Percentiles rank a stretch among this genome's conserved stretches.
Evolutionary conservation across 192 early-diverging fungal species (phyloP).

Genomic region (Glomus cerebriforme): DNA sequence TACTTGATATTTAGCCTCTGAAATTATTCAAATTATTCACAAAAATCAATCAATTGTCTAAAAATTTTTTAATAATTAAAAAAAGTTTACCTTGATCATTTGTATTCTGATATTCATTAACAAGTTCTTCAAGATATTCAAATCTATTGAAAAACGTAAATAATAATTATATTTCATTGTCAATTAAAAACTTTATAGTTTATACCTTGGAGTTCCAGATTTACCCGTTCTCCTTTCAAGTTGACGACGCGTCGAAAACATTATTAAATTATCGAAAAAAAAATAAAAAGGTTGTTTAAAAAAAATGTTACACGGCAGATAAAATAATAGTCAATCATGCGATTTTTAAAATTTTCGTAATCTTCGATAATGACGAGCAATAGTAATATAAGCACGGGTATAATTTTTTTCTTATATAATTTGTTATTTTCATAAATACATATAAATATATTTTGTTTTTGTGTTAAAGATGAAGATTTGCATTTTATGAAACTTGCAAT

Average conservation of each 20-base stretch:
- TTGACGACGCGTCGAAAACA: conserved; percentile 13
- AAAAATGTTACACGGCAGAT: no score
- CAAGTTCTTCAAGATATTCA: conserved; percentile 31
- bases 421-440: neutral
- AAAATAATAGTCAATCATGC: no score
- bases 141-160: neutral
- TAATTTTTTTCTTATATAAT: no score
- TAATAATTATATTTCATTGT: neutral
- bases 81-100: conserved; percentile 19
- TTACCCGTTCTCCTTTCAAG: conserved; percentile 23
- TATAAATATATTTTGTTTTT: neutral
- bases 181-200: neutral
- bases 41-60: no score
- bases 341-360: no score
- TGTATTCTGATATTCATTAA: conserved; percentile 31
- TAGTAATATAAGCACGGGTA: no score
- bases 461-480: conserved; percentile 52
- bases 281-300: no score
- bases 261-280: no score
- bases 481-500: conserved; percentile 84
- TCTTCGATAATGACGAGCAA: no score
- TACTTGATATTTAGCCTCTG: conserved; percentile 36
- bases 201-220: conserved; percentile 26
- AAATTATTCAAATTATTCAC: no score
- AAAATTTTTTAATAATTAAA: neutral